Evolutionary conservation across 2,329 filamentous ascomycete genomes (phyloP), one percentile per base, ranked within the genome.

Genomic region (Penicillium sp.): DNA sequence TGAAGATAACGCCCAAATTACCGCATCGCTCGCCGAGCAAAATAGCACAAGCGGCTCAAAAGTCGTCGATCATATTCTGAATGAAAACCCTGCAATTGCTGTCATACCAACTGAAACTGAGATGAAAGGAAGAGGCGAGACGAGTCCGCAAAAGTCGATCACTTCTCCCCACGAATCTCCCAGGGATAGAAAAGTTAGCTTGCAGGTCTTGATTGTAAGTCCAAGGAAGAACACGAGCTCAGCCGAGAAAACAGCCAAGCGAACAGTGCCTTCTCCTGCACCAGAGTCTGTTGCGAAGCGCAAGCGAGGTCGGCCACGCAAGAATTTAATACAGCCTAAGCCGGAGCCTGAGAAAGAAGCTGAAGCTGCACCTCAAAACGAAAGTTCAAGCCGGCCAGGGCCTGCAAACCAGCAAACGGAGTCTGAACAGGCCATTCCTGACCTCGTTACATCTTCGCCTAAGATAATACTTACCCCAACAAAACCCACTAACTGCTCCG

Each of bases 261-360:
- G 60, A 16, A 33, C 49, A 7, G 47, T 47, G 21, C 47, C 58
- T 12, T 45, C 49, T 16, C 50, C 58, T 12, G 44, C 49, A 31
- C 28, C 49, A 15, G 53, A 61, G n/a, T 49, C 61, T n/a, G 50
- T 54, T 34, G 31, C 47, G 15, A 64, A 64, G 46, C 56, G 58
- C 10, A 54, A 51, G 42, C 50, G 51, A 33, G 58, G 61, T 13
- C 49, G 49, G 16, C 52, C 54, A 7, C 42, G 15, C 28, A 53
- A 48, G 29, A 26, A 18, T 5, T 50, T 16, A 34, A 44, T 36
- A 21, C 36, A 39, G 16, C 18, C 36, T 4, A 21, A 50, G n/a
- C 24, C 24, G n/a, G 33, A 15, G 18, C 9, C 47, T 16, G 49
- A 48, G 24, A 2, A 18, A 12, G 39, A 26, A 18, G 8, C 15